These are phyloP conservation scores for Mrakia frigida DNA, from an alignment of 768 basidiomycete species.

Conservation along the genomic window DNA sequence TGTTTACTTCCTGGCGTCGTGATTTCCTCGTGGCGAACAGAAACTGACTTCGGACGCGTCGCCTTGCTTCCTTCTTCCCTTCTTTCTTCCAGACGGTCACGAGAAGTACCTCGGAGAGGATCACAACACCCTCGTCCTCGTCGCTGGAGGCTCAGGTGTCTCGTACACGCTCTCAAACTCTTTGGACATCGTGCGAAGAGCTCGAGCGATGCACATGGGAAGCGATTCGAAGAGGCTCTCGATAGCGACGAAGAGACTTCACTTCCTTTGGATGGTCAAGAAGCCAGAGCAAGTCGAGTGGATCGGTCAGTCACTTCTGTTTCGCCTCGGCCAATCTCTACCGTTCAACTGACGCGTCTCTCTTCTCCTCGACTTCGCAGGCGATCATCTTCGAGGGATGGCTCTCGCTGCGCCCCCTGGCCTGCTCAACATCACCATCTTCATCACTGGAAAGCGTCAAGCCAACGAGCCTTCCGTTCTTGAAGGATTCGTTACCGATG, in stretches of 20 bases:
- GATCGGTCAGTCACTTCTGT: not conserved
- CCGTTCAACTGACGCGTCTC: no score
- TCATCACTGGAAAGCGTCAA: constrained; percentile 31
- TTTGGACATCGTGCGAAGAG: constrained; percentile 31
- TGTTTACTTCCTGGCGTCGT: not conserved
- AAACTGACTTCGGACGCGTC: not conserved
- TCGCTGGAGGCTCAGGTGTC: constrained; percentile 33
- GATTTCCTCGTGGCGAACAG: not conserved
- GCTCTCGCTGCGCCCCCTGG: constrained; percentile 16
- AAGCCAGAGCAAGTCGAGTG: constrained; percentile 20
- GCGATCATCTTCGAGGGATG: constrained; percentile 30
- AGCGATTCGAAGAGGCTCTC: constrained; percentile 13
- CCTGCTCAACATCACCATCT: constrained; percentile 29
- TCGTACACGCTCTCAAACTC: constrained; percentile 30
- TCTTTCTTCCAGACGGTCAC: constrained; percentile 26
- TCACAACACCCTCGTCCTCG: constrained; percentile 32
- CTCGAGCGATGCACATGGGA: constrained; percentile 31
- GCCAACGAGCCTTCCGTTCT: constrained; percentile 24
- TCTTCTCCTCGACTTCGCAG: constrained; percentile 4
- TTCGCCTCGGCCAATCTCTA: not conserved
- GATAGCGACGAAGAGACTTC: constrained; percentile 23
- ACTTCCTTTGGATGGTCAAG: constrained; percentile 33
- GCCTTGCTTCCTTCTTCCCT: not conserved
- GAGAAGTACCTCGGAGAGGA: constrained; percentile 33
- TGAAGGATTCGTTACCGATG: constrained; percentile 31